Percentiles rank a stretch among this genome's conserved stretches.
Conservation (phyloP, 169 alveolate genomes). For the Cryptosporidium meleagridis region DNA sequence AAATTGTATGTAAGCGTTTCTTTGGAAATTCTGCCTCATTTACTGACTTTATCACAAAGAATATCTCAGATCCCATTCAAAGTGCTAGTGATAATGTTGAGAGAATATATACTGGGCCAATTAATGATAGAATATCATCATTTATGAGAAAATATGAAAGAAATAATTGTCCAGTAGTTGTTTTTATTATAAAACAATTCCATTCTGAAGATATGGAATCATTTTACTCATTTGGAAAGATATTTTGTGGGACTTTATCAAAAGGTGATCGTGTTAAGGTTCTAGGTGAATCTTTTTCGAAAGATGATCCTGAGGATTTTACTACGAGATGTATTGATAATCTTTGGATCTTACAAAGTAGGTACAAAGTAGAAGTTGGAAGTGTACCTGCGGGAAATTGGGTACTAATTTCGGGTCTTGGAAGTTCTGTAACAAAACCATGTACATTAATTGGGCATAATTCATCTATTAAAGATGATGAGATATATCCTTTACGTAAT, state of each 20-base stretch:
- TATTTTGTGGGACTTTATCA: constrained; percentile 95
- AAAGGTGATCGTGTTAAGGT: constrained; percentile 94
- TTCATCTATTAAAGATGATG: not conserved
- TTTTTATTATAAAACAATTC: constrained; percentile 92
- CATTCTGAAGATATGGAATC: constrained; percentile 91
- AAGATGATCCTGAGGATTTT: constrained; percentile 98
- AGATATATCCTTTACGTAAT: constrained; percentile 67
- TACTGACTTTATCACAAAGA: constrained; percentile 89
- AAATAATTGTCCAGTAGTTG: constrained; percentile 89
- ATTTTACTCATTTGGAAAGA: constrained; percentile 96
- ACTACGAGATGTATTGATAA: constrained; percentile 86
- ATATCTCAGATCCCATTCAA: constrained; percentile 86
- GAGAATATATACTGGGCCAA: constrained; percentile 80
- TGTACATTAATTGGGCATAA: constrained; percentile 83
- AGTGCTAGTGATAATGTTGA: constrained; percentile 80
- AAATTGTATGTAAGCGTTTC: constrained; percentile 77
- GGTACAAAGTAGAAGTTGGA: constrained; percentile 90
- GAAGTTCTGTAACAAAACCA: constrained; percentile 89
- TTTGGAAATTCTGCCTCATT: constrained; percentile 86
- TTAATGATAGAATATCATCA: constrained; percentile 30
- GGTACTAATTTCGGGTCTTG: constrained; percentile 97
- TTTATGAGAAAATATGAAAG: constrained; percentile 75
- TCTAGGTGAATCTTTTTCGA: constrained; percentile 92
- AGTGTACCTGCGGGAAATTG: constrained; percentile 91
- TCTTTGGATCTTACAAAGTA: constrained; percentile 93